phyloP scores from a whole-genome alignment of 164 flowering plant genomes.

The Pachysandra terminalis region DNA sequence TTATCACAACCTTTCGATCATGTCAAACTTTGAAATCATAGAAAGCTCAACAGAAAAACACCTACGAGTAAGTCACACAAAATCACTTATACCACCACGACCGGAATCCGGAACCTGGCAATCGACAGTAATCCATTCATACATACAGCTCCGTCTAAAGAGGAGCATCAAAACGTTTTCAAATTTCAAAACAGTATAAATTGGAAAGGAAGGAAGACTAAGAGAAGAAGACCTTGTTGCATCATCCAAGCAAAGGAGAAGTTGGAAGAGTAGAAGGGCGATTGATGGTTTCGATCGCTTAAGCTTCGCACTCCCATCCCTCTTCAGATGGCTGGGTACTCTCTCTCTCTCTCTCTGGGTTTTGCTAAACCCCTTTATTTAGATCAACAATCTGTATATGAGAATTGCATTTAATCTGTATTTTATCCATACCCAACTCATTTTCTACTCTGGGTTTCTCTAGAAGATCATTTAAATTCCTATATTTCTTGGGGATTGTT shows the following conservation, averaged over 20 bases:
- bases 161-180: too few species aligned
- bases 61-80: too few species aligned
- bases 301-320: neutral
- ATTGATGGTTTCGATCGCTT: neutral
- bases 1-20: too few species aligned
- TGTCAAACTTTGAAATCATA: too few species aligned
- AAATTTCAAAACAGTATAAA: too few species aligned
- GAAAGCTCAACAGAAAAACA: too few species aligned
- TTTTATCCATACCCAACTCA: neutral
- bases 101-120: too few species aligned
- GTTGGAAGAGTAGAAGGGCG: neutral
- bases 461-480: neutral
- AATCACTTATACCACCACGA: neutral
- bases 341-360: neutral
- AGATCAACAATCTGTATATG: neutral
- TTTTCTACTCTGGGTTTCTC: neutral
- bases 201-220: too few species aligned
- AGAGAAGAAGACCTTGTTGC: too few species aligned
- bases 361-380: neutral
- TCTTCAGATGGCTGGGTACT: slow-evolving; percentile 6
- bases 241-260: neutral
- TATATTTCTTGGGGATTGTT: neutral
- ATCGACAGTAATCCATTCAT: too few species aligned
- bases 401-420: neutral
- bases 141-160: too few species aligned